Percentiles rank a stretch among this genome's conserved stretches.
phyloP scores from a whole-genome alignment of 768 basidiomycete genomes.

The Cyathus striatus region DNA sequence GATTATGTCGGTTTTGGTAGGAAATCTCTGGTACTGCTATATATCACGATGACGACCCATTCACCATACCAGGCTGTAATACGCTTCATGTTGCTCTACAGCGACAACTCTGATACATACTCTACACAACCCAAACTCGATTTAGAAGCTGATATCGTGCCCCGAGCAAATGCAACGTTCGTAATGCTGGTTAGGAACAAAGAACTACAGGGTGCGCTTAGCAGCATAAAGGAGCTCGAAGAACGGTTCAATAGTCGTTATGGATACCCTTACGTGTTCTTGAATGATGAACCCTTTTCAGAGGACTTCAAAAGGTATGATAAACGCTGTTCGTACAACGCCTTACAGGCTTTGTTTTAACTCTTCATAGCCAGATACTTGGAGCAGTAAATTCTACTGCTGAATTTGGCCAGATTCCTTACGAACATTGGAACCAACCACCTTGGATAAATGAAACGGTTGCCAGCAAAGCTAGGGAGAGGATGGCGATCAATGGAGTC shows the following conservation, averaged over 20 bases:
- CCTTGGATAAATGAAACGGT: conserved; percentile 72
- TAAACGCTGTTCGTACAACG: not conserved
- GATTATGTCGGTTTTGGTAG: too few species aligned
- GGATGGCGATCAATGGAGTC: conserved; percentile 58
- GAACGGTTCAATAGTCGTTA: conserved; percentile 78
- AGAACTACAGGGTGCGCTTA: conserved; percentile 45
- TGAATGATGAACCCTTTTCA: conserved; percentile 77
- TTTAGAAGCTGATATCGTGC: too few species aligned
- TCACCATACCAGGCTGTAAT: too few species aligned
- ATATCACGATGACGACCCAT: too few species aligned
- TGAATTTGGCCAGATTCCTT: conserved; percentile 67
- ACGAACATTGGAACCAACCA: conserved; percentile 75
- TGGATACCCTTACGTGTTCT: conserved; percentile 76
- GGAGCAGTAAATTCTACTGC: conserved; percentile 54
- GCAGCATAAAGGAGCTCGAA: conserved; percentile 67
- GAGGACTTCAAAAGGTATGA: conserved; percentile 64
- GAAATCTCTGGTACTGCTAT: too few species aligned
- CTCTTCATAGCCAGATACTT: conserved; percentile 36
- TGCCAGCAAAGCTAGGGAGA: conserved; percentile 54
- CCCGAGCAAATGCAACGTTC: conserved; percentile 77
- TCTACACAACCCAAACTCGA: too few species aligned
- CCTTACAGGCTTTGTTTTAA: not conserved
- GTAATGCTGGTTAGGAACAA: conserved; percentile 62
- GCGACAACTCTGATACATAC: too few species aligned
- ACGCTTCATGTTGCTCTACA: too few species aligned